A percentile compares a stretch with the other conserved stretches of the same genome.
These are phyloP conservation scores for Fraxinus quadrangulata DNA, from an alignment of 257 asterid genomes.

Conservation along the genomic window DNA sequence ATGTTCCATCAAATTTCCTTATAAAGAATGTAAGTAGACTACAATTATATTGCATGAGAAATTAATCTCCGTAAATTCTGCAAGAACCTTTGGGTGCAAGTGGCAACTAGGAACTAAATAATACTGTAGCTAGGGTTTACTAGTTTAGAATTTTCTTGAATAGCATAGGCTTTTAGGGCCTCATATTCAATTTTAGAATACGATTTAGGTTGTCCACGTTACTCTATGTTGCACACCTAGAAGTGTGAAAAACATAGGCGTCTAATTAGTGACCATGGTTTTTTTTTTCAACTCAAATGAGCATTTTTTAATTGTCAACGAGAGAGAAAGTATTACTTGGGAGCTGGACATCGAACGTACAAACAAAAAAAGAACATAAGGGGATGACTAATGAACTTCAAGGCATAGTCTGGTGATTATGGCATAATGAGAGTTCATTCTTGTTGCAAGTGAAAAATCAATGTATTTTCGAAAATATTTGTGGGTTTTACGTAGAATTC, in stretches of 20 bases:
- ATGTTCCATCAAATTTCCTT: constrained; percentile 45
- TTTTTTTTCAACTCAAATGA: too few relatives aligned
- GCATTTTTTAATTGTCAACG: too few relatives aligned
- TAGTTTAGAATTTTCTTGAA: constrained; percentile 2
- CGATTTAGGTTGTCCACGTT: background rate
- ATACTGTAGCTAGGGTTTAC: constrained; percentile 16
- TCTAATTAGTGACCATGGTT: too few relatives aligned
- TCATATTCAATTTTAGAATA: background rate
- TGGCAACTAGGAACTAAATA: constrained; percentile 19
- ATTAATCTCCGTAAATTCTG: constrained; percentile 39
- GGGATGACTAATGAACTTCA: background rate
- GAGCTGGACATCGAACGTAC: too few relatives aligned
- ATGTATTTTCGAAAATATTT: background rate
- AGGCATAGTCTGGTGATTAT: background rate
- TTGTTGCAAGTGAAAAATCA: background rate
- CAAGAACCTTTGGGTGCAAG: constrained; percentile 42
- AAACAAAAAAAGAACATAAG: too few relatives aligned
- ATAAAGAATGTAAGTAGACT: constrained; percentile 22
- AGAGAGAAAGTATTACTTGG: too few relatives aligned
- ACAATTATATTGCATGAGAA: constrained; percentile 7
- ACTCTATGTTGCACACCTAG: background rate
- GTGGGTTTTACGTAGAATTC: background rate
- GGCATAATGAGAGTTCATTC: background rate
- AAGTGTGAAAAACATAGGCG: background rate
- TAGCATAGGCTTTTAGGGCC: constrained; percentile 19